phyloP scores from a whole-genome alignment of 1,284 basidiomycete genomes.

The Inonotus obliquus region DNA sequence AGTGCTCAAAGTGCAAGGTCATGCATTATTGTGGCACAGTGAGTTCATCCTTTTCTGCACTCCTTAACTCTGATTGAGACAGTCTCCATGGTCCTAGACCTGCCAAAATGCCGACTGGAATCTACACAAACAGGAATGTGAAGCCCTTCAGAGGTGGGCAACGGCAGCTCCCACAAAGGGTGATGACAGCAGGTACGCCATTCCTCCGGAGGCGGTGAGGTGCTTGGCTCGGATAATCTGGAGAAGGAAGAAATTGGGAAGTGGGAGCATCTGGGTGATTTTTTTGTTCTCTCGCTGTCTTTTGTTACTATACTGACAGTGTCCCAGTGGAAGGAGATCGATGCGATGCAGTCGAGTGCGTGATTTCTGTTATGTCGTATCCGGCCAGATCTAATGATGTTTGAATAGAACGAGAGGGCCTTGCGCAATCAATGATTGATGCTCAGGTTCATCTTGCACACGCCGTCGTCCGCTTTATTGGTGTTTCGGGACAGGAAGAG shows the following conservation, averaged over 20 bases:
- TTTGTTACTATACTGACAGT: not conserved
- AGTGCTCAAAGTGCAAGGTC: conserved; percentile 68
- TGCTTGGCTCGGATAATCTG: conserved; percentile 75
- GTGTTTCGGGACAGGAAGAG: conserved; percentile 51
- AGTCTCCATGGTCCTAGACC: conserved; percentile 35
- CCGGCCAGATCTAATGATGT: conserved; percentile 8
- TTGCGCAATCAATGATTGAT: conserved; percentile 46
- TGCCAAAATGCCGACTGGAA: conserved; percentile 81
- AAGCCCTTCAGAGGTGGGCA: conserved; percentile 57
- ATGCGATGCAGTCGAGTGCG: conserved; percentile 73
- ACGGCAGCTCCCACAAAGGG: conserved; percentile 34
- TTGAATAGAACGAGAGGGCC: conserved; percentile 41
- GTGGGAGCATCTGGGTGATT: conserved; percentile 57
- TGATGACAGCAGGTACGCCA: conserved; percentile 35
- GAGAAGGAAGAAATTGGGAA: conserved; percentile 52
- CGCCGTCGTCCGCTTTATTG: conserved; percentile 63
- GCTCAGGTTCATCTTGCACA: conserved; percentile 66
- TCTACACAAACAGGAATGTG: conserved; percentile 74
- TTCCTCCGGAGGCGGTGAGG: conserved; percentile 72
- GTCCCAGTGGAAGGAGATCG: conserved; percentile 58
- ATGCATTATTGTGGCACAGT: conserved; percentile 75
- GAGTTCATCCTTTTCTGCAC: conserved; percentile 19
- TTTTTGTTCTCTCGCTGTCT: not conserved
- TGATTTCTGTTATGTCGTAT: not conserved
- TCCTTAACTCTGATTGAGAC: not conserved